Percentiles rank a stretch among this genome's conserved stretches.
phyloP scores from a whole-genome alignment of 768 basidiomycete species.

The Cystofilobasidium macerans region DNA sequence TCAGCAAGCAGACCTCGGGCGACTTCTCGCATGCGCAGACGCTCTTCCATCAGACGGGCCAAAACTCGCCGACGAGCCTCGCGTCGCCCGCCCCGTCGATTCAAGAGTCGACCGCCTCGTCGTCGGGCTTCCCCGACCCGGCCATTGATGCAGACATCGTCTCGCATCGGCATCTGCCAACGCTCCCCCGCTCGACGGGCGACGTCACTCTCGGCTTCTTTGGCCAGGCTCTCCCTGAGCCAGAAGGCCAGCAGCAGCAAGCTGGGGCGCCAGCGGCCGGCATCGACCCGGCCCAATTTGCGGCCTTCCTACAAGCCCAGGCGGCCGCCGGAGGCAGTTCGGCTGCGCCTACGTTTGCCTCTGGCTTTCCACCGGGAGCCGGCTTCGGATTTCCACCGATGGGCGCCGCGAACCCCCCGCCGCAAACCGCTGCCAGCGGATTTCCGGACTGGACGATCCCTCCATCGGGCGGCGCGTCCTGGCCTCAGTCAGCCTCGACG shows the following conservation, averaged over 20 bases:
- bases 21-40: not conserved
- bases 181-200: not conserved
- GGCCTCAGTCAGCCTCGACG: not conserved
- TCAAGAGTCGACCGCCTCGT: not conserved
- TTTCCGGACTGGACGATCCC: not conserved
- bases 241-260: not conserved
- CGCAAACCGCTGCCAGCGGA: too few species aligned
- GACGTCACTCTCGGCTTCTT: not conserved
- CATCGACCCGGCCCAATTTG: not conserved
- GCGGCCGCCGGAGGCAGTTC: not conserved
- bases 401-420: too few species aligned
- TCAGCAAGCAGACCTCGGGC: not conserved
- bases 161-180: not conserved
- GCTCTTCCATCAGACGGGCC: not conserved
- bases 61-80: not conserved
- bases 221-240: not conserved
- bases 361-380: not conserved
- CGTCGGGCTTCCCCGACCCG: not conserved
- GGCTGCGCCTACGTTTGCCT: not conserved
- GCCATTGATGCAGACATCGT: not conserved
- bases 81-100: not conserved
- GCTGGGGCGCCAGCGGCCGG: not conserved
- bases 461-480: not conserved
- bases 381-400: too few species aligned
- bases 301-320: slow-evolving; percentile 8